A percentile compares a stretch with the other conserved stretches of the same genome.
Conservation (phyloP, 202 grass and related monocot genomes). For the Bolboschoenoplectus hybrid region DNA sequence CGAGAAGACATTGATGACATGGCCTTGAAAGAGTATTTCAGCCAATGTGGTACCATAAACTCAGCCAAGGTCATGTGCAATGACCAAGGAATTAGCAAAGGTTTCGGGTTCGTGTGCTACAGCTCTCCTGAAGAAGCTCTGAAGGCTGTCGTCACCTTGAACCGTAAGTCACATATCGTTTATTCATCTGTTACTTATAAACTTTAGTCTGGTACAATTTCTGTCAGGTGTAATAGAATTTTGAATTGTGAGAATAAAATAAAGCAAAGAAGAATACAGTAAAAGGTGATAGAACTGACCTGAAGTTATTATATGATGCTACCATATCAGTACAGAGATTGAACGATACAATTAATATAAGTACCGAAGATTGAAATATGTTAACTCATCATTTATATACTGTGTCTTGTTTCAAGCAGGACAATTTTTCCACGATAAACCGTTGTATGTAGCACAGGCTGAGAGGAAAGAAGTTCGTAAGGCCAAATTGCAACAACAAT, state of each 20-base stretch:
- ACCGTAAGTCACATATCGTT: constrained; percentile 50
- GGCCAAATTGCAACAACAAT: constrained; percentile 57
- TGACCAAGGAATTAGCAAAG: constrained; percentile 79
- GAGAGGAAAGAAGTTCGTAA: constrained; percentile 84
- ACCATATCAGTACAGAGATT: background rate
- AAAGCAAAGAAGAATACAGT: background rate
- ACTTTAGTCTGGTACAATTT: background rate
- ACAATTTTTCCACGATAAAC: constrained; percentile 78
- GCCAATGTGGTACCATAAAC: constrained; percentile 72
- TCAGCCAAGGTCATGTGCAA: constrained; percentile 83
- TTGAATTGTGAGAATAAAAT: background rate
- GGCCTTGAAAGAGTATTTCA: constrained; percentile 54
- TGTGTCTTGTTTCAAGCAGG: constrained; percentile 42
- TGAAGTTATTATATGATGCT: background rate
- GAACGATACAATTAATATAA: background rate
- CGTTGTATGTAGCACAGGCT: constrained; percentile 75
- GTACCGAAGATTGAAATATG: background rate
- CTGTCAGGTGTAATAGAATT: background rate
- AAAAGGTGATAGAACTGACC: background rate
- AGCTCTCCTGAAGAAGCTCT: constrained; percentile 73
- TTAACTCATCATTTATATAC: constrained; percentile 19
- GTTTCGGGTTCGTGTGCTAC: constrained; percentile 90
- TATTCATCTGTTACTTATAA: background rate
- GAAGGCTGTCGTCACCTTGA: constrained; percentile 58
- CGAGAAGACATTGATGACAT: constrained; percentile 63